Base-by-base conservation (phyloP, 352 stramenopile species). In the Globisporangium cederbergense region DNA sequence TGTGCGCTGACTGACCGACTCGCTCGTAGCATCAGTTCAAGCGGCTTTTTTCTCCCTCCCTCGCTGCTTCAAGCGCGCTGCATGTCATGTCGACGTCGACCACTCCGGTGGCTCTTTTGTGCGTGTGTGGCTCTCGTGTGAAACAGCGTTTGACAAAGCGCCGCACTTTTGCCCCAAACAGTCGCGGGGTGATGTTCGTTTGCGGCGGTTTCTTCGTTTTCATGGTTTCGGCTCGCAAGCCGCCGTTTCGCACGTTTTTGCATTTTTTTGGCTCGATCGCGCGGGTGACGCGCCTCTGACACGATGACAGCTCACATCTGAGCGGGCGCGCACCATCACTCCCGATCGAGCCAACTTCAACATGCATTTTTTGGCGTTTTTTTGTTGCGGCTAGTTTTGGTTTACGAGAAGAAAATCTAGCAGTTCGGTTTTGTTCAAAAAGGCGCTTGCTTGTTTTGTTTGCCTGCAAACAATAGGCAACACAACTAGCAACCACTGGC, bases 331-430 rank as follows among this genome's bases (percentile, higher is more conserved):
- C 18, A 60, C 55, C 38, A 60, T 51, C 55, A 60, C 38, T 60
- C 55, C n/a, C 30, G 18, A 7, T 38, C 2, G 54, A 36, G 54
- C 8, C 38, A 60, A 56, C 59, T 64, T 64, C 59, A 64, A 64
- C 59, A 58, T 64, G 59, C 59, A 52, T 58, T 40, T 50, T 38
- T 49, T 10, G 42, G 42, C 42, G 42, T 22, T 49, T 22, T 49
- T 49, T 49, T 49, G 42, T 6, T 14, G 16, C 42, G 42, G 2
- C 22, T 25, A 1, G 22, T 49, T 49, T 49, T 49, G 42, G 42
- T 49, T 49, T 49, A 49, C 42, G 42, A 11, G 0, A 49, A 22
- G 42, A 16, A 46, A 6, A 22, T 22, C 42, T 11, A 49, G 36
- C 36, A 42, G 1, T 25, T 25, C 22, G 22, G 36, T 42, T 42